Evolutionary conservation across 768 basidiomycete species (phyloP).

Genomic region (Tubosaeta brunneosetosa): DNA sequence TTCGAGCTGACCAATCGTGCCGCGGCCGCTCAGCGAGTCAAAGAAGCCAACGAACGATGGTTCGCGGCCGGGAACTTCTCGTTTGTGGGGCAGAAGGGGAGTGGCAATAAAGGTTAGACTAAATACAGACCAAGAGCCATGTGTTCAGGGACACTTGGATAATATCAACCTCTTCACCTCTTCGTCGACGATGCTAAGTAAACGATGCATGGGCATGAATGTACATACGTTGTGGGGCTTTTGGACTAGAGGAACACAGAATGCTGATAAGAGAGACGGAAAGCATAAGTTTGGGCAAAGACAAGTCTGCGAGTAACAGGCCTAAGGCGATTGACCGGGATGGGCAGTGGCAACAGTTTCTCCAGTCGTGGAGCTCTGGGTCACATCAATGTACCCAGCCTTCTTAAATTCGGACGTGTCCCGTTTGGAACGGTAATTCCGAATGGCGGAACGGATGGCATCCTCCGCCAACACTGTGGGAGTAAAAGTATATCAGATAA

Average conservation of each 20-base stretch:
- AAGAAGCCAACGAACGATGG: conserved; percentile 97
- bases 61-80: conserved; percentile 85
- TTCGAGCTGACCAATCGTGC: conserved; percentile 93
- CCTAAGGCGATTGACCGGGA: conserved; percentile 33
- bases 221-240: conserved; percentile 11
- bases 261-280: conserved; percentile 10
- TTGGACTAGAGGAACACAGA: conserved; percentile 14
- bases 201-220: conserved; percentile 6
- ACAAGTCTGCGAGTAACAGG: background rate
- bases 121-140: background rate
- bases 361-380: conserved; percentile 51
- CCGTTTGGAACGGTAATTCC: conserved; percentile 90
- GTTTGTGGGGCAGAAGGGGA: conserved; percentile 59
- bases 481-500: conserved; percentile 21
- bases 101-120: conserved; percentile 19
- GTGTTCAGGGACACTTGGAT: background rate
- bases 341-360: conserved; percentile 51
- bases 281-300: background rate
- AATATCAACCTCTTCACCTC: background rate
- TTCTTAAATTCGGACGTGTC: conserved; percentile 48
- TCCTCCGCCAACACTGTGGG: conserved; percentile 89
- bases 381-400: conserved; percentile 65
- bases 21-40: conserved; percentile 79
- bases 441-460: conserved; percentile 97
- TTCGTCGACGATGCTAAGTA: conserved; percentile 2